A percentile compares a stretch with the other conserved stretches of the same genome.
Evolutionary conservation across 352 stramenopile genomes (phyloP).

Genomic region (Globisporangium viniferum): DNA sequence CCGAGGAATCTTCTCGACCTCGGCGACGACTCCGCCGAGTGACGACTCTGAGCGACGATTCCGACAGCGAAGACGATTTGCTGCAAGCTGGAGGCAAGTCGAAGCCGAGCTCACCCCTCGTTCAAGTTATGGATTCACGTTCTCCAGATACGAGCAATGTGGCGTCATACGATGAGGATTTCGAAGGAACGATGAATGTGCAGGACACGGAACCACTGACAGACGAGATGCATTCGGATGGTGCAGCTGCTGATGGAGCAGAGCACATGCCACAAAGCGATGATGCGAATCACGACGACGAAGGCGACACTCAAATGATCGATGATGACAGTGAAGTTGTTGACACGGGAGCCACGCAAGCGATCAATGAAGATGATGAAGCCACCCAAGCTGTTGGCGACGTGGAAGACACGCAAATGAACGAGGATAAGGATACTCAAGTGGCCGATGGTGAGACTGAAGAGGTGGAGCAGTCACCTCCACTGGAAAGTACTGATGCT

Average conservation of each 20-base stretch:
- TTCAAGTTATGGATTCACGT: not conserved
- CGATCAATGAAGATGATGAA: not conserved
- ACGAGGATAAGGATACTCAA: not conserved
- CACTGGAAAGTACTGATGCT: not conserved
- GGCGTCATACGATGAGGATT: not conserved
- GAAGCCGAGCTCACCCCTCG: constrained; percentile 1
- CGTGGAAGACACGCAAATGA: constrained; percentile 4
- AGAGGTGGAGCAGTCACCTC: not conserved
- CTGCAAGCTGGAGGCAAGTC: constrained; percentile 7
- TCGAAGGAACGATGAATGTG: not conserved
- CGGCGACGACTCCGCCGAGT: constrained; percentile 48
- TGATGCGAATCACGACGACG: not conserved
- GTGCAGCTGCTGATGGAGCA: not conserved
- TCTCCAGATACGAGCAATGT: not conserved
- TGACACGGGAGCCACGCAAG: not conserved
- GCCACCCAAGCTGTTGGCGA: not conserved
- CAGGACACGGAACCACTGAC: not conserved
- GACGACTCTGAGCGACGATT: constrained; percentile 33
- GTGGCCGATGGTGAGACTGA: not conserved
- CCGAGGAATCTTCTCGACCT: constrained; percentile 23
- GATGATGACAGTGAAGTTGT: constrained; percentile 17
- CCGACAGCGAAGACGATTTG: constrained; percentile 45
- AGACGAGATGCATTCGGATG: not conserved
- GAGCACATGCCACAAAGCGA: not conserved
- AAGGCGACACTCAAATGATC: constrained; percentile 21